Base-by-base conservation (phyloP, 345 rosid genomes). In the Toxicodendron radicans region DNA sequence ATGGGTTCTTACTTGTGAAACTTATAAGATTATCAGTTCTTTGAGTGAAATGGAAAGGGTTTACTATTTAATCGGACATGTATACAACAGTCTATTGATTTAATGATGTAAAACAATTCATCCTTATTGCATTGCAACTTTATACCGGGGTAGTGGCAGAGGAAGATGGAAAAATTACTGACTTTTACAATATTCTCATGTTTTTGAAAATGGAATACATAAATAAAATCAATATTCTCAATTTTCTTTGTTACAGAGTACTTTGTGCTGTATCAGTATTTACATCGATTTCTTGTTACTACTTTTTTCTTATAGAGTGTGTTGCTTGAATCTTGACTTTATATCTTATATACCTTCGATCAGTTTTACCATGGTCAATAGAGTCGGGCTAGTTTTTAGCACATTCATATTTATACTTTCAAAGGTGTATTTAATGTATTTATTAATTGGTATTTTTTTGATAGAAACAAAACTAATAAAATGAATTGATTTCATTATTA, bases 401-500 rank as follows among this genome's bases (percentile, higher is more conserved):
- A 68, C 23, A 21, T 68, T 32, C 0, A 9, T 27, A 5, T 49
- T 10, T 4, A 2, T 68, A 6, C 20, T 52, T 12, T 52, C 43
- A 51, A 49, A 49, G 71, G 17, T 68, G 27, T 49, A 51, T 17
- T 23, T 13, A 12, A 1, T 45, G n/a, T 66, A 24, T 24, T 13
- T 48, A 20, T 45, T 27, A 21, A 24, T 17, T 65, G 32, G 8
- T 48, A 23, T 64, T 64, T 43, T 46, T 45, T 64, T 33, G 7
- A 65, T 48, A 45, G 51, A 48, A 66, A 27, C 11, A 27, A 16
- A 3, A 33, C 33, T 30, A 7, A 51, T 27, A 49, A 27, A 17
- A 67, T 67, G n/a, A 67, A 12, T 70, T 70, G 20, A 10, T n/a
- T 70, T 57, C 17, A 43, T 54, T 5, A 32, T 53, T 56, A 54